Conservation (phyloP, 495 filamentous ascomycete genomes). For the Aspergillus affinis region DNA sequence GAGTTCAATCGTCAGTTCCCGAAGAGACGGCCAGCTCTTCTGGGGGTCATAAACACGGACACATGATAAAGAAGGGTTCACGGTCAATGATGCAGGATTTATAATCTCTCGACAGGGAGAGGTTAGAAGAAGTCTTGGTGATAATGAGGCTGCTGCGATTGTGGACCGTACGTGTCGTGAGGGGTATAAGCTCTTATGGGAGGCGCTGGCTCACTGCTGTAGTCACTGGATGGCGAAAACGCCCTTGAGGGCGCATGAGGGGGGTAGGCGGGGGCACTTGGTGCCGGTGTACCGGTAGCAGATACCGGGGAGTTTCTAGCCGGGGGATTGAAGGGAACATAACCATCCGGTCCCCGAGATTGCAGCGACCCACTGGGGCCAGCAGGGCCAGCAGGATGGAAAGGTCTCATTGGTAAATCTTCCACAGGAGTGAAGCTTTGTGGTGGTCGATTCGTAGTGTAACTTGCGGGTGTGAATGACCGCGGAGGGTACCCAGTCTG, state of each 20-base stretch:
- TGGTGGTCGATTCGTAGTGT: constrained; percentile 1
- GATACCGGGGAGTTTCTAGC: constrained; percentile 4
- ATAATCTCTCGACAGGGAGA: neutral
- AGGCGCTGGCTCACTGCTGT: constrained; percentile 8
- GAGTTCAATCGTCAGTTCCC: neutral
- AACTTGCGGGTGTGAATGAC: constrained; percentile 11
- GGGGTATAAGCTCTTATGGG: constrained; percentile 12
- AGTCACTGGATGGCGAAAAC: constrained; percentile 2
- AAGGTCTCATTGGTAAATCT: constrained; percentile 3
- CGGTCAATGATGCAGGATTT: neutral
- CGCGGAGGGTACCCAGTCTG: constrained; percentile 11
- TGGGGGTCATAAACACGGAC: neutral
- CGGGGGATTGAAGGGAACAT: constrained; percentile 27
- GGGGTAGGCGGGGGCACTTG: constrained; percentile 7
- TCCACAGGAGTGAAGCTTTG: constrained; percentile 9
- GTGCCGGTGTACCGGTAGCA: neutral
- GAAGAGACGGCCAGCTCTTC: neutral
- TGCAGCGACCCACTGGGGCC: constrained; percentile 11
- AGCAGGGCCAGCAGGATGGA: constrained; percentile 15
- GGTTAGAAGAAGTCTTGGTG: constrained; percentile 14
- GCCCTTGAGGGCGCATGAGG: neutral
- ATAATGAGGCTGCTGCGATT: constrained; percentile 4
- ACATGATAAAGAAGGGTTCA: neutral
- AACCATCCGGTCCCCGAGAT: constrained; percentile 19
- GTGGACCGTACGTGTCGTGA: constrained; percentile 1